Base-by-base conservation (phyloP, 2,329 filamentous ascomycete genomes). In the Ophiosphaerella narmari region DNA sequence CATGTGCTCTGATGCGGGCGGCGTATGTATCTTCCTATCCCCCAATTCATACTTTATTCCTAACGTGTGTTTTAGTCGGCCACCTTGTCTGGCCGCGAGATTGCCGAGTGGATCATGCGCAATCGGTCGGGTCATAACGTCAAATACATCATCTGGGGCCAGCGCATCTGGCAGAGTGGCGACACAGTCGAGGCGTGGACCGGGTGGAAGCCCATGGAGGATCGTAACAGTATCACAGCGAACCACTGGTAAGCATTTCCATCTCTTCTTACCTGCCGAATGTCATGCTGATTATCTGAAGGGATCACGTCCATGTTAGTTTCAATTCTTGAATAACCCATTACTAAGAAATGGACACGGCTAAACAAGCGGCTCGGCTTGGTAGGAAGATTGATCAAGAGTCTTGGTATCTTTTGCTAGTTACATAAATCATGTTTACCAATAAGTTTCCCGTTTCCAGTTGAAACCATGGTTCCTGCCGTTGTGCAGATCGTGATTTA, bases 61-160 rank as follows among this genome's bases (percentile, higher is more conserved):
- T 21, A 4, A 21, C 38, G 21, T 1, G 18, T 35, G 12, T 18
- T 21, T 4, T 4, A 48, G 44, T 33, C 45, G 59, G 2, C 67
- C 70, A 41, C 51, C 2, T 37, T 44, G 73, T 73, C 7, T 54
- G 77, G 77, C 7, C 67, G 69, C 18, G 66, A 75, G 31, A 77
- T 80, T 31, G 78, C 78, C 1, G 76, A 80, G 59, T 80, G 78
- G 76, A 68, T 76, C 21, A 80, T 80, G 78, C 71, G 74, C 29
- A 76, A 80, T 53, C 69, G 72, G 12, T 57, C 38, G 23, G 32
- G 63, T 5, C 69, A 79, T 7, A 73, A 75, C 48, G 61, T 80
- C 57, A 79, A 77, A 62, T 80, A 80, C 51, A 72, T 80, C 40
- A 80, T 80, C 55, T 80, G 77, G 77, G 78, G 77, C 14, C 78